Conservation (phyloP, 371 early-diverging fungal genomes). For the Cokeromyces recurvatus region DNA sequence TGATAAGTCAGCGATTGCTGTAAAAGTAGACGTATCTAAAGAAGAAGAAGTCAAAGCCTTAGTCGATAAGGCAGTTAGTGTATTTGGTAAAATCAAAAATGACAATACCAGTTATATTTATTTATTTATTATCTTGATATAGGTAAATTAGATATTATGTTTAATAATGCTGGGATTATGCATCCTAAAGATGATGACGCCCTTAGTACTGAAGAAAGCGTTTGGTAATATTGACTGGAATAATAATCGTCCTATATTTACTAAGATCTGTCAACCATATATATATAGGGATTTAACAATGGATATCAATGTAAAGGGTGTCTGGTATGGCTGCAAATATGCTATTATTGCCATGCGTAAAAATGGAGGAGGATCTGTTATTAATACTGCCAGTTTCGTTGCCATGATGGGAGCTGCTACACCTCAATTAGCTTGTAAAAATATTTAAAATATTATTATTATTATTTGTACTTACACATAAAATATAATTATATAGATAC, state of each 20-base stretch:
- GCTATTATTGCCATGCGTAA: constrained; percentile 78
- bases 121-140: constrained; percentile 2
- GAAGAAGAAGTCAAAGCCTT: constrained; percentile 69
- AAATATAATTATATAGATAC: constrained; percentile 51
- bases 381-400: constrained; percentile 86
- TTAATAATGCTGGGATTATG: constrained; percentile 93
- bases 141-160: constrained; percentile 76
- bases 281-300: constrained; percentile 60
- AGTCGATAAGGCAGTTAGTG: constrained; percentile 64
- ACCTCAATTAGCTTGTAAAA: constrained; percentile 82
- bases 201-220: constrained; percentile 67
- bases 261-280: neutral
- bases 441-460: neutral
- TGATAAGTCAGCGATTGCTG: constrained; percentile 32
- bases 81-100: constrained; percentile 51
- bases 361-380: constrained; percentile 73
- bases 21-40: constrained; percentile 67
- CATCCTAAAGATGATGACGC: constrained; percentile 84
- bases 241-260: too few species aligned
- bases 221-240: constrained; percentile 54
- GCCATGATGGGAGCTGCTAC: constrained; percentile 84
- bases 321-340: constrained; percentile 88
- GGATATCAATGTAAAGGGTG: constrained; percentile 88
- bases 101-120: neutral
- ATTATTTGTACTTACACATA: neutral